Evolutionary conservation across 2,329 filamentous ascomycete genomes (phyloP), one percentile per base, ranked within the genome.

Genomic region (Stemphylium vesicarium): DNA sequence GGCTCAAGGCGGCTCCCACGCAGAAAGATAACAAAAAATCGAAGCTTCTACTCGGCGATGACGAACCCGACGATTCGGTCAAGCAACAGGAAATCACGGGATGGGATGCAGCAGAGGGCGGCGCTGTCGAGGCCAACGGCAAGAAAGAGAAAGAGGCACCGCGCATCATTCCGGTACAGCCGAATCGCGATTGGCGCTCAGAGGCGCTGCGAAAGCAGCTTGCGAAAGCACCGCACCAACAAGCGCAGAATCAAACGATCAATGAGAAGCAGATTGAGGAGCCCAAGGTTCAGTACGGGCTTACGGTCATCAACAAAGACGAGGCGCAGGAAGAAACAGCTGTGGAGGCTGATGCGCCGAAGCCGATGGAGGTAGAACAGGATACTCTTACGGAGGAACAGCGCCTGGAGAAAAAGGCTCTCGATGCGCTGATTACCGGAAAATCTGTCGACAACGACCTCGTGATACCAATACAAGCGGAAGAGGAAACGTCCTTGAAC

Each of bases 401-500:
- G 53, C 53, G 70, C 6, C 64, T 71, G 15, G 86, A 90, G 53
- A 84, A 89, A 54, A 65, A 73, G n/a, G 80, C 80, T 9, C 72
- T 81, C 50, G 77, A 81, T 37, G 79, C 79, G 4, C 70, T 83
- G 10, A 63, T 80, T 6, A 65, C 56, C 22, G 71, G 80, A 72
- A 59, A 75, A 72, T 40, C 74, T 56, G 49, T 70, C 54, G 58
- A 78, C 69, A 18, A 73, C 56, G 44, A 68, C 72, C 65, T 60
- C 24, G 43, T 79, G 0, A 74, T 82, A 12, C 77, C 78, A 4
- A 63, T 72, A 4, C 69, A 81, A 20, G 57, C 64, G 2, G 82
- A 81, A n/a, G 88, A 90, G 60, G 88, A 89, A 55, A 87, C 86
- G 2, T 93, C 92, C 68, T 81, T 81, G 29, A 83, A 85, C 22